Base-by-base conservation (phyloP, 108 stramenopile genomes). In the Schizochytrium sp. region DNA sequence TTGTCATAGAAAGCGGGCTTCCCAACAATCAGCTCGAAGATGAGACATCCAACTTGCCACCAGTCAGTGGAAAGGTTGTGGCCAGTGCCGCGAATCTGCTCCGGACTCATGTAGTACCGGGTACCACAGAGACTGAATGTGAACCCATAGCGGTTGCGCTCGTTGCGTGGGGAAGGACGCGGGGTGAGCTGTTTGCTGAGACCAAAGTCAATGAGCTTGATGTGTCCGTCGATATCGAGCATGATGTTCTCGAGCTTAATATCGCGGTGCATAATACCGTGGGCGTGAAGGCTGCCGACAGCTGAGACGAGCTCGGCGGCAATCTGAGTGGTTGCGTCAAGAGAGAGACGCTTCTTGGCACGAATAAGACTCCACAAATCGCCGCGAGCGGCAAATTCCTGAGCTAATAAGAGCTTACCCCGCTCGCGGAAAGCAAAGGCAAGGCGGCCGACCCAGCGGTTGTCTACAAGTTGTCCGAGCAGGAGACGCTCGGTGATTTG, bases 61-160 rank as follows among this genome's bases (percentile, higher is more conserved):
- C 95, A 97, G 89, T 97, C 97, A 13, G 96, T 96, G 89, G 95
- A 94, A 58, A 96, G 96, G 49, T 96, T 96, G 92, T 97, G 96
- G 53, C 96, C 96, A 56, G 90, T 89, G 72, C 95, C 94, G 44
- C 92, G 91, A 53, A 98, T 60, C 15, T 97, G 95, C 91, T 99
- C 98, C 0, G 98, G 98, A 50, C 97, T 97, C 97, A 99, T 98
- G 94, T 98, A 99, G 87, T 99, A 97, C 4, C 97, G 97, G 40
- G 99, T 99, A 10, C 99, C 99, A 91, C 99, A 99, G 91, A 98
- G 47, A 55, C 76, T 83, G 55, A 83, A 83, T 13, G 76, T 83
- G 76, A 69, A 69, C 19, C 64, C 64, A 2, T 69, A 69, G 50
- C 76, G 76, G 1, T 28, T 56, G 76, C 53, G 50, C 38, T 83